Conservation (phyloP, 2,329 filamentous ascomycete genomes). For the Sclerotinia nivalis region DNA sequence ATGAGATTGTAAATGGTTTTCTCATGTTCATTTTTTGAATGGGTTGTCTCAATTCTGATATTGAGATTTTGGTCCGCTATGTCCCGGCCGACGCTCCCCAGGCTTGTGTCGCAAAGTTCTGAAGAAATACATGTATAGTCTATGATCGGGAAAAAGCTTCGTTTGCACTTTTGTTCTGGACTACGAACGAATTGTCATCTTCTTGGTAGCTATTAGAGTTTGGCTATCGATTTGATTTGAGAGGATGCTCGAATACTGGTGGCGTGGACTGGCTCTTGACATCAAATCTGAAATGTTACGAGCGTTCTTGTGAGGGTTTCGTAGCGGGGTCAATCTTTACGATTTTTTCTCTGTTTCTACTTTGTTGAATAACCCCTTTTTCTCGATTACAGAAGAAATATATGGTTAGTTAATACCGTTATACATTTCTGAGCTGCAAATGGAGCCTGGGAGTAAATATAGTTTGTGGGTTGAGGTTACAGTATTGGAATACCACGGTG, state of each 20-base stretch:
- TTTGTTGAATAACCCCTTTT: no score
- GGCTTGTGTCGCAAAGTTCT: accelerated
- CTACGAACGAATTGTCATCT: not conserved
- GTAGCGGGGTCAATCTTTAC: not conserved
- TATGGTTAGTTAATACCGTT: not conserved
- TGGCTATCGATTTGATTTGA: not conserved
- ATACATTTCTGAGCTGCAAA: not conserved
- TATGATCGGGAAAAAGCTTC: not conserved
- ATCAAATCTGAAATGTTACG: not conserved
- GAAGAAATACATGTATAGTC: no score
- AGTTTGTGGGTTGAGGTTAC: not conserved
- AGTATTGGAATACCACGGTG: no score
- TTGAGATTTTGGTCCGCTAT: not conserved
- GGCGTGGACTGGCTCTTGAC: not conserved
- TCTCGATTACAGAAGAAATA: no score
- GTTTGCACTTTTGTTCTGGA: not conserved
- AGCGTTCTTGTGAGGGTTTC: not conserved
- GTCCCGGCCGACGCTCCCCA: no score
- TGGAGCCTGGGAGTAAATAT: not conserved
- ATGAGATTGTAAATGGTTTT: no score
- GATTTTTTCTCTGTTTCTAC: no score
- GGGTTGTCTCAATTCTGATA: not conserved
- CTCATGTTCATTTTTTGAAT: no score
- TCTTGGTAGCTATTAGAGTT: not conserved
- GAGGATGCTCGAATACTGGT: not conserved